These are phyloP conservation scores for Penicillium silybi DNA, from an alignment of 495 filamentous ascomycete genomes.

Conservation along the genomic window DNA sequence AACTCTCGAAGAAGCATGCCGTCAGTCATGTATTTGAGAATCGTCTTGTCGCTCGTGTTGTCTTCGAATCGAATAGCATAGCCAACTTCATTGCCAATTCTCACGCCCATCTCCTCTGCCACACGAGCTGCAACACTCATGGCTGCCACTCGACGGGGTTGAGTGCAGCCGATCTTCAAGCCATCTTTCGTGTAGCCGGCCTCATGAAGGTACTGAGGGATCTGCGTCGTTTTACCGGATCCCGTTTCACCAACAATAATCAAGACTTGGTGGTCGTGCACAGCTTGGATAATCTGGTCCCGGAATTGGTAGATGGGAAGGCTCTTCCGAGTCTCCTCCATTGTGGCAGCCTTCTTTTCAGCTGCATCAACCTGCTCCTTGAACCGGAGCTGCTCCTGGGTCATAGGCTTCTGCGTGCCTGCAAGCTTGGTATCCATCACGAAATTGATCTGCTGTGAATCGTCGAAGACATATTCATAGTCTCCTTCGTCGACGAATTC, in stretches of 20 bases:
- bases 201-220: slow-evolving; percentile 82
- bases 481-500: slow-evolving; percentile 80
- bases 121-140: slow-evolving; percentile 96
- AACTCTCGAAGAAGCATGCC: slow-evolving; percentile 94
- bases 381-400: slow-evolving; percentile 72
- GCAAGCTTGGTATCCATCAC: slow-evolving; percentile 68
- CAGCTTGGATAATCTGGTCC: slow-evolving; percentile 68
- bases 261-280: slow-evolving; percentile 75
- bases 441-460: slow-evolving; percentile 83
- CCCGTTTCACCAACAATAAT: slow-evolving; percentile 88
- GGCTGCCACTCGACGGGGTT: slow-evolving; percentile 93
- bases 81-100: slow-evolving; percentile 87
- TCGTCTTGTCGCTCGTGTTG: slow-evolving; percentile 85
- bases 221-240: slow-evolving; percentile 85
- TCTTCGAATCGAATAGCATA: slow-evolving; percentile 97
- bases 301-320: slow-evolving; percentile 86
- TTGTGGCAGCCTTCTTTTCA: slow-evolving; percentile 77
- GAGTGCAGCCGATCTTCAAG: slow-evolving; percentile 53
- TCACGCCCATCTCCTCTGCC: slow-evolving; percentile 89
- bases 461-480: slow-evolving; percentile 94
- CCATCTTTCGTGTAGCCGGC: slow-evolving; percentile 82
- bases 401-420: slow-evolving; percentile 64
- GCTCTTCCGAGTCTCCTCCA: slow-evolving; percentile 88
- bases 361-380: slow-evolving; percentile 79
- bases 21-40: slow-evolving; percentile 97